Base-by-base conservation (phyloP, 2,329 filamentous ascomycete species). In the Nigrospora oryzae region DNA sequence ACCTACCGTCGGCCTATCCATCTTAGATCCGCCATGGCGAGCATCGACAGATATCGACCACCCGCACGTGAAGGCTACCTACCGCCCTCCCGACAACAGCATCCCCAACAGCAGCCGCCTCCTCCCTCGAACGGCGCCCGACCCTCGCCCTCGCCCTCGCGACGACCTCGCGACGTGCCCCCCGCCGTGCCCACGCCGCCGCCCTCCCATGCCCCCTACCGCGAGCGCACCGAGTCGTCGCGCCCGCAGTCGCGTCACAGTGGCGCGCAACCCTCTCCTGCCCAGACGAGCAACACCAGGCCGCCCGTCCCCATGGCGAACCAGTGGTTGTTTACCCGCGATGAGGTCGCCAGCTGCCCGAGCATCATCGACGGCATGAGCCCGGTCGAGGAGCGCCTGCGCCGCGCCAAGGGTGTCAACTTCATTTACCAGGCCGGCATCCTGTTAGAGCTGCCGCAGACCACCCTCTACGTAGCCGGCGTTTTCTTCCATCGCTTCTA, bases 401-500 rank as follows among this genome's bases (percentile, higher is more conserved):
- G 86, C 47, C 81, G 93, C 45, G 84, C 86, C 49, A 97, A 97
- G 63, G 91, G 93, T 39, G 84, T 96, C 60, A 95, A 95, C 63
- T 98, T 98, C 67, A 95, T 98, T 57, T 84, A 89, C 51, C 90
- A 96, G 64, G 89, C 91, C 38, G 93, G 91, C 51, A 88, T 95
- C 53, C 82, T 95, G 70, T 77, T 97, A 43, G 91, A 95, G 61
- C 71, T 97, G 41, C 91, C 91, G 12, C 90, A 96, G 63, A 81
- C 93, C 45, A 97, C 93, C 0, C 73, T 98, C 36, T 90, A 86
- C 65, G 94, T 94, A 0, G 93, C 93, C 1, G 86, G 87, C 15
- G 85, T 95, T 37, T 97, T 95, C 70, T 90, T 98, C 63, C 91
- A 98, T 64, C 81, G 93, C 31, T 97, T 95, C 63, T 90, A 89